Evolutionary conservation across 1,139 yeast species (phyloP).

Genomic region (Geotrichum fermentans): DNA sequence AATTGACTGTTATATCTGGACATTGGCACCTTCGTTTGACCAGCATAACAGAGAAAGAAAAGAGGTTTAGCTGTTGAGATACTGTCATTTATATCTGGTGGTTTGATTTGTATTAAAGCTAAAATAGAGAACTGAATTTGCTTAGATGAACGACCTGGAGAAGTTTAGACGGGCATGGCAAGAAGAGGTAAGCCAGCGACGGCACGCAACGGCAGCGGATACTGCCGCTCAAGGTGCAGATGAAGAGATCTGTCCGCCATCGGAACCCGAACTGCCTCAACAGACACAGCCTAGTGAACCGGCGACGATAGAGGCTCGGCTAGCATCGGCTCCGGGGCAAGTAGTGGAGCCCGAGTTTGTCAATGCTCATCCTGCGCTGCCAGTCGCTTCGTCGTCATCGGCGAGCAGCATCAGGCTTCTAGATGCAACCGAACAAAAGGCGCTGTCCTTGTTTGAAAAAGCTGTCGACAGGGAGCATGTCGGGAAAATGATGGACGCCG

Average conservation of each 20-base stretch:
- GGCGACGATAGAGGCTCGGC: background rate
- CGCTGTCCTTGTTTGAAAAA: conserved; percentile 59
- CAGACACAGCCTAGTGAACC: background rate
- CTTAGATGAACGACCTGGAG: conserved; percentile 5
- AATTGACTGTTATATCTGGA: no score
- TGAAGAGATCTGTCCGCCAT: no score
- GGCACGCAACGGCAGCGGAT: background rate
- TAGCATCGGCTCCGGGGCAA: background rate
- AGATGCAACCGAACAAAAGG: conserved; percentile 32
- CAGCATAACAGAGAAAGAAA: no score
- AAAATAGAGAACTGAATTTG: no score
- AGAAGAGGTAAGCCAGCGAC: conserved; percentile 3
- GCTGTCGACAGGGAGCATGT: conserved; percentile 69
- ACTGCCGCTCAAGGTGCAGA: no score
- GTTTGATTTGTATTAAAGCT: no score
- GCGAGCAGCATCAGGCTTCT: background rate
- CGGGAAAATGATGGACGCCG: conserved; percentile 79
- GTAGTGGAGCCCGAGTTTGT: background rate
- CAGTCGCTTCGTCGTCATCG: background rate
- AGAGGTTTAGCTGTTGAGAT: no score
- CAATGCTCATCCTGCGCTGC: background rate
- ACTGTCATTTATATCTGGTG: no score
- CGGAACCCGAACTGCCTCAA: background rate
- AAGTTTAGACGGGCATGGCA: conserved; percentile 2
- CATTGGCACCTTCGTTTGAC: no score